Percentiles rank a stretch among this genome's conserved stretches.
Conservation (phyloP, 805 yeast genomes). For the Candida ipomoeae region DNA sequence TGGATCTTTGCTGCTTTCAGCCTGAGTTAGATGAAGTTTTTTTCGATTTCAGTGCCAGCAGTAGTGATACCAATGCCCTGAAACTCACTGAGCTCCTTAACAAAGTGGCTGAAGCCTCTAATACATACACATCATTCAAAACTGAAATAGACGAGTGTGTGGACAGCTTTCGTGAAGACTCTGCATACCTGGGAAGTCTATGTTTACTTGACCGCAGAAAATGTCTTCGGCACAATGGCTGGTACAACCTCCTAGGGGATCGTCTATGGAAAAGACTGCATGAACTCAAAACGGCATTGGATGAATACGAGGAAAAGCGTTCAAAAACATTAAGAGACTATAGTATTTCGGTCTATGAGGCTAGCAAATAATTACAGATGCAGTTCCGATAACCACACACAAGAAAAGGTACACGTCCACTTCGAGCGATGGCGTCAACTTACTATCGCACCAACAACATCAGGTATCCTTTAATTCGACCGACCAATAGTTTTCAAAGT, state of each 20-base stretch:
- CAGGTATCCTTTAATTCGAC: background rate
- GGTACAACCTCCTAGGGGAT: constrained; percentile 40
- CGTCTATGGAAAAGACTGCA: constrained; percentile 26
- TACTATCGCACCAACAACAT: background rate
- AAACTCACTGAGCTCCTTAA: background rate
- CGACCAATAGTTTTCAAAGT: background rate
- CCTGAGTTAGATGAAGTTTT: constrained; percentile 16
- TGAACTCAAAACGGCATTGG: constrained; percentile 33
- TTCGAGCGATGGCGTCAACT: background rate
- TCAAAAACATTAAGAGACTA: constrained; percentile 31
- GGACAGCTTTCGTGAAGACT: constrained; percentile 11
- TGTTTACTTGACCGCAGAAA: constrained; percentile 54
- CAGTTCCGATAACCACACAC: background rate
- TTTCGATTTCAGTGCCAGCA: background rate
- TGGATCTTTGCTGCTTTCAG: constrained; percentile 56
- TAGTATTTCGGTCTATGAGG: constrained; percentile 30
- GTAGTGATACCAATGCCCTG: background rate
- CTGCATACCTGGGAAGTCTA: constrained; percentile 12
- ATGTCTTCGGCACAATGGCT: constrained; percentile 52
- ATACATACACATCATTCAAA: constrained; percentile 11
- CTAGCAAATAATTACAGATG: background rate
- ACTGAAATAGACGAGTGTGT: constrained; percentile 18
- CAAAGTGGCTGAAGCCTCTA: background rate
- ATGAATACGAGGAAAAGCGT: constrained; percentile 24
- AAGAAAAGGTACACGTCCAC: background rate